phyloP scores from a whole-genome alignment of 1,284 basidiomycete species.

The Lentinula novae-zelandiae region DNA sequence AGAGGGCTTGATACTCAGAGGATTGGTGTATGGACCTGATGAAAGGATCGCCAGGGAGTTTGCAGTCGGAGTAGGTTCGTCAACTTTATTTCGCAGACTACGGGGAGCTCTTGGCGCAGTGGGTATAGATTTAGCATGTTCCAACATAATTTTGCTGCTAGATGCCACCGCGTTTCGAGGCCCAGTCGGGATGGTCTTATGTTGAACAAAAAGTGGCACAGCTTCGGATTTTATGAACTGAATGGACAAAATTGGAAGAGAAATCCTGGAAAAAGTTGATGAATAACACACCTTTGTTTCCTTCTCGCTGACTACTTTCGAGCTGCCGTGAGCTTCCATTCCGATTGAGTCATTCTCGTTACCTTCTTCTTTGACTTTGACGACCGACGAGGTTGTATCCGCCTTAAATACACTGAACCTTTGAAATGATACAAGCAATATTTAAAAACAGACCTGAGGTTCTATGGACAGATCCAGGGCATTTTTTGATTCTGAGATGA shows the following conservation, averaged over 20 bases:
- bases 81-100: constrained; percentile 1
- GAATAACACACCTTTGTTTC: background rate
- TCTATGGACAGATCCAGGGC: background rate
- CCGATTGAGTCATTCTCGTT: background rate
- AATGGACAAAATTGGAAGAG: background rate
- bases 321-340: background rate
- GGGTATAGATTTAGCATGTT: background rate
- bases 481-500: too few species aligned
- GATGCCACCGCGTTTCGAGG: constrained; percentile 13
- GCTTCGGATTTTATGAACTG: background rate
- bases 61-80: constrained; percentile 25
- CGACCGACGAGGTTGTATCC: background rate
- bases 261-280: background rate
- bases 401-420: background rate
- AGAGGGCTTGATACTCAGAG: constrained; percentile 45
- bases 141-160: constrained; percentile 11
- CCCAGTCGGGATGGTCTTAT: background rate
- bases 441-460: background rate
- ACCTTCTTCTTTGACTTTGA: constrained; percentile 1
- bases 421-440: background rate
- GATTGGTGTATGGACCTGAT: constrained; percentile 41
- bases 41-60: constrained; percentile 34
- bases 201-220: background rate
- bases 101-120: background rate
- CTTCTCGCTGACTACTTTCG: background rate